A percentile compares a stretch with the other conserved stretches of the same genome.
Evolutionary conservation across 208 protist genomes (phyloP).

Genomic region (Acanthamoeba culbertsoni): DNA sequence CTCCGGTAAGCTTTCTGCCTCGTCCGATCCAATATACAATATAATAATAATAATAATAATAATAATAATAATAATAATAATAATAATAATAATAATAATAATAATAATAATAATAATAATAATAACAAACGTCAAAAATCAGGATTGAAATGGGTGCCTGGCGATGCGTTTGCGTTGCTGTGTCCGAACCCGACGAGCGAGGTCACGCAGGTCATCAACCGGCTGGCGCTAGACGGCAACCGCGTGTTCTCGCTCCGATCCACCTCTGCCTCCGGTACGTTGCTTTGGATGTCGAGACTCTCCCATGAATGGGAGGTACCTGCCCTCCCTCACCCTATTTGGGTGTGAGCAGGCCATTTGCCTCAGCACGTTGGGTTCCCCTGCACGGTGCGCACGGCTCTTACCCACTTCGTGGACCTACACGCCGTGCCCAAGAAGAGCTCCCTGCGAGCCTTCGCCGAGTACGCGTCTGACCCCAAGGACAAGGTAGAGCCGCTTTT

Average conservation of each 20-base stretch:
- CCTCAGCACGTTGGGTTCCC: background rate
- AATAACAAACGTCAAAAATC: too few species aligned
- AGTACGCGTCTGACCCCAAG: constrained; percentile 30
- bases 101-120: too few species aligned
- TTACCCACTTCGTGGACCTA: constrained; percentile 58
- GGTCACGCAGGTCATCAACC: background rate
- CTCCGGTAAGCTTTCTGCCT: background rate
- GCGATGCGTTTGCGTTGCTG: constrained; percentile 7
- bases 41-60: too few species aligned
- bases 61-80: too few species aligned
- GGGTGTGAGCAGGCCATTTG: background rate
- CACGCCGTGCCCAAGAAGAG: constrained; percentile 58
- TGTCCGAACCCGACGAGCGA: background rate
- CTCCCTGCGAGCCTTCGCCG: constrained; percentile 55
- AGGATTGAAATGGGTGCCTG: background rate
- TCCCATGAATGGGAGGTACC: too few species aligned
- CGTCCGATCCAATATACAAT: background rate
- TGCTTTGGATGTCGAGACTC: background rate
- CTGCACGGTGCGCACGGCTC: background rate
- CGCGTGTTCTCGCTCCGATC: background rate
- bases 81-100: too few species aligned
- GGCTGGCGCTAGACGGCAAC: background rate
- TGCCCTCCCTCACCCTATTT: background rate
- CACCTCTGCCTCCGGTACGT: background rate
- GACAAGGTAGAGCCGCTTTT: too few species aligned